Evolutionary conservation across 352 stramenopile genomes (phyloP).

Genomic region (Phytophthora fragariaefolia): DNA sequence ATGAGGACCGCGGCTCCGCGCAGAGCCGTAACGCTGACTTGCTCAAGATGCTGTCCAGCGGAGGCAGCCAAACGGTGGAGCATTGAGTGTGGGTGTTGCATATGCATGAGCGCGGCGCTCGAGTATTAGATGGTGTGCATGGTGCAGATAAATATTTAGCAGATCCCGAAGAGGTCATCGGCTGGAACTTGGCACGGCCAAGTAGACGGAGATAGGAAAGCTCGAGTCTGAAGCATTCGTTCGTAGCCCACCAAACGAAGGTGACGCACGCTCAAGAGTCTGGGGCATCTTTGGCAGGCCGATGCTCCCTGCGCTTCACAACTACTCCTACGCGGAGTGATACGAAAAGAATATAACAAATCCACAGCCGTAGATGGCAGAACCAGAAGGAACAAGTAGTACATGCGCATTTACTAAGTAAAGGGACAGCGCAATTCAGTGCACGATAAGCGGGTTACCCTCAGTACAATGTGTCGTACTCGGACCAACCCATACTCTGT

Average conservation of each 20-base stretch:
- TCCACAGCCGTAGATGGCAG: slow-evolving; percentile 1
- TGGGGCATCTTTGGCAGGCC: too few species aligned
- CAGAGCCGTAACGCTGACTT: slow-evolving; percentile 42
- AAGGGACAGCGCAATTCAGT: slow-evolving; percentile 10
- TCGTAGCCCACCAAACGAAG: slow-evolving; percentile 13
- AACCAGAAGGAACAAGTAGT: slow-evolving; percentile 18
- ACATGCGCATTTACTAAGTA: slow-evolving; percentile 32
- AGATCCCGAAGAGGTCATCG: slow-evolving; percentile 4
- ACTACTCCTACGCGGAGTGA: slow-evolving; percentile 1
- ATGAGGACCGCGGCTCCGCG: slow-evolving; percentile 29
- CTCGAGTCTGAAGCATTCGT: background rate
- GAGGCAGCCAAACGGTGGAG: slow-evolving; percentile 32
- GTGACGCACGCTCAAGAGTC: too few species aligned
- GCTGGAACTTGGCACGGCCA: background rate
- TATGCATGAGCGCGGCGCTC: slow-evolving; percentile 16
- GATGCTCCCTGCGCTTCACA: too few species aligned
- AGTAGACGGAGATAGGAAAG: background rate
- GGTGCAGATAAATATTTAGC: slow-evolving; percentile 42
- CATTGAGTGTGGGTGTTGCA: slow-evolving; percentile 25
- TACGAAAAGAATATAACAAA: slow-evolving; percentile 33
- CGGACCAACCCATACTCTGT: slow-evolving; percentile 63
- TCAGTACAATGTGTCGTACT: slow-evolving; percentile 69
- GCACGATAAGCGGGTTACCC: background rate
- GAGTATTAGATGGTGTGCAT: slow-evolving; percentile 16
- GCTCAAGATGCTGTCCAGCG: slow-evolving; percentile 63